These are phyloP conservation scores for Metschnikowia kunwiensis DNA, from an alignment of 805 yeast genomes.

Conservation along the genomic window DNA sequence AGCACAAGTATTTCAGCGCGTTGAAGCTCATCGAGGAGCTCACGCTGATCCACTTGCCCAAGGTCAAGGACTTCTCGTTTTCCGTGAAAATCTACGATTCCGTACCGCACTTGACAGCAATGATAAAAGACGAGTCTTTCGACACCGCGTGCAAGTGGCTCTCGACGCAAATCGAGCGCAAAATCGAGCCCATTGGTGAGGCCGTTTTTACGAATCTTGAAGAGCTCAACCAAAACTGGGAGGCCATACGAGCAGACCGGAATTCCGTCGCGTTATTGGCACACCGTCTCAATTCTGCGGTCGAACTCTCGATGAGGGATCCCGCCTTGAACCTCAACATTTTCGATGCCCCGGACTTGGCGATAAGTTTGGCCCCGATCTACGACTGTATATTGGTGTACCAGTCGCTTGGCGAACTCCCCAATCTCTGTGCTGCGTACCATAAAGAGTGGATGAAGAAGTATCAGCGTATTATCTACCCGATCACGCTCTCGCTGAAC, in stretches of 20 bases:
- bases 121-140: slow-evolving; percentile 72
- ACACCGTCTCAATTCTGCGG: slow-evolving; percentile 79
- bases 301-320: slow-evolving; percentile 73
- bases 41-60: slow-evolving; percentile 63
- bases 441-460: slow-evolving; percentile 69
- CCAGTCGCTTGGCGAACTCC: slow-evolving; percentile 63
- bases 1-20: slow-evolving; percentile 78
- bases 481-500: slow-evolving; percentile 42
- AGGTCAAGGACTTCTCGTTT: slow-evolving; percentile 70
- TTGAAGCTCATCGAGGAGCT: slow-evolving; percentile 77
- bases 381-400: slow-evolving; percentile 83
- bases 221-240: slow-evolving; percentile 61
- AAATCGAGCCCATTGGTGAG: slow-evolving; percentile 57
- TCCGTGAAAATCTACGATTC: slow-evolving; percentile 70
- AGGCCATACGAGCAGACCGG: slow-evolving; percentile 41
- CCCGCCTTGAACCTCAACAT: slow-evolving; percentile 48
- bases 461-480: slow-evolving; percentile 68
- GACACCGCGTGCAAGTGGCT: slow-evolving; percentile 66
- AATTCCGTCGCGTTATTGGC: slow-evolving; percentile 39
- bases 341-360: slow-evolving; percentile 38
- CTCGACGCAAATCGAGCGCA: slow-evolving; percentile 55
- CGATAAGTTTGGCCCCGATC: slow-evolving; percentile 64
- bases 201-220: slow-evolving; percentile 52
- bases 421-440: slow-evolving; percentile 58
- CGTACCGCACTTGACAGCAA: slow-evolving; percentile 68